Conservation (phyloP, 768 basidiomycete genomes). For the Piloderma croceum region DNA sequence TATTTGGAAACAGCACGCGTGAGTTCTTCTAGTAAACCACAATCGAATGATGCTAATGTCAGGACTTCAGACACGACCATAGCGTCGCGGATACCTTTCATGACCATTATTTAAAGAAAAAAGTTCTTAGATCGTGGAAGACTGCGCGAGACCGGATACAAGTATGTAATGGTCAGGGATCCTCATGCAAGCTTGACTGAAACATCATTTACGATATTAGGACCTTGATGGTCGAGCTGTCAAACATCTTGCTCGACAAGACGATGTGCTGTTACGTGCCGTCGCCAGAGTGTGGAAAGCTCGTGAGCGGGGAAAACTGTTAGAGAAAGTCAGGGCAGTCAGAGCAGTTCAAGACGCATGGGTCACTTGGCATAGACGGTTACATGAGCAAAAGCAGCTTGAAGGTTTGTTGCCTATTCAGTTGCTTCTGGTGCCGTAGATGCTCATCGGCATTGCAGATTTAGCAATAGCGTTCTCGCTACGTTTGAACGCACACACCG, state of each 20-base stretch:
- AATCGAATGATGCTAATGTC: slow-evolving; percentile 3
- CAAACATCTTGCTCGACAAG: slow-evolving; percentile 52
- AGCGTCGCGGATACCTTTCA: slow-evolving; percentile 40
- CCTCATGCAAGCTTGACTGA: slow-evolving; percentile 4
- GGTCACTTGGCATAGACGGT: slow-evolving; percentile 44
- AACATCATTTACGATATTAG: slow-evolving; percentile 30
- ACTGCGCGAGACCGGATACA: slow-evolving; percentile 41
- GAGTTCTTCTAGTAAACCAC: slow-evolving; percentile 18
- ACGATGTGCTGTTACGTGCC: slow-evolving; percentile 53
- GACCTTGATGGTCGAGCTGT: slow-evolving; percentile 48
- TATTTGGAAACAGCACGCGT: slow-evolving; percentile 57
- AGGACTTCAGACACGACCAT: slow-evolving; percentile 35
- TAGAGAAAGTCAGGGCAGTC: slow-evolving; percentile 46
- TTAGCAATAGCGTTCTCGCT: slow-evolving; percentile 45
- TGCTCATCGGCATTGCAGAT: slow-evolving; percentile 29
- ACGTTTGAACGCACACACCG: slow-evolving; percentile 37
- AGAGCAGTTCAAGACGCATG: slow-evolving; percentile 43
- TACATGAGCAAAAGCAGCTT: slow-evolving; percentile 34
- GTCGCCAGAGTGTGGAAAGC: slow-evolving; percentile 64
- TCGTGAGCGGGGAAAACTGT: slow-evolving; percentile 52
- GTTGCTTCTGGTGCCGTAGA: slow-evolving; percentile 1
- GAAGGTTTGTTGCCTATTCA: slow-evolving; percentile 36
- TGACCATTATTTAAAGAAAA: slow-evolving; percentile 38
- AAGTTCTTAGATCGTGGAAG: slow-evolving; percentile 51
- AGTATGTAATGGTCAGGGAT: slow-evolving; percentile 29